Evolutionary conservation across 1,284 basidiomycete species (phyloP).

Genomic region (Trichosporon asahii): DNA sequence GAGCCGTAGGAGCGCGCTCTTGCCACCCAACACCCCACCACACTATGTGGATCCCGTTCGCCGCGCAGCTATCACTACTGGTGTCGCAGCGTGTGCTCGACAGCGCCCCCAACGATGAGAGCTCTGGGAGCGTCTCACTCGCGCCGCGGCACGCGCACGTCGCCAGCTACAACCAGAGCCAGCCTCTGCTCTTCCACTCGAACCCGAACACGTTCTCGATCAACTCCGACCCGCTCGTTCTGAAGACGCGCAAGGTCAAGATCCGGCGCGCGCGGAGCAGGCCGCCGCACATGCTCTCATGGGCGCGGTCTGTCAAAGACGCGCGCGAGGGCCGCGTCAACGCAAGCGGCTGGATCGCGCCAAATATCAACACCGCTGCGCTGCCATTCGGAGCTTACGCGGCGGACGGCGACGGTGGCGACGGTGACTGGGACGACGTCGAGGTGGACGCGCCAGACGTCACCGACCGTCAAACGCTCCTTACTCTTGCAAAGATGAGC

Average conservation of each 20-base stretch:
- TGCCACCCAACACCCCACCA: not conserved
- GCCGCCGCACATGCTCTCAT: slow-evolving; percentile 42
- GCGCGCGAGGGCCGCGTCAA: slow-evolving; percentile 20
- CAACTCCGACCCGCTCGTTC: slow-evolving; percentile 4
- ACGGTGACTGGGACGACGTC: slow-evolving; percentile 54
- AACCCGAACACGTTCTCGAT: not conserved
- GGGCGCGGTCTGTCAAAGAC: slow-evolving; percentile 31
- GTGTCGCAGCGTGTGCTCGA: slow-evolving; percentile 1
- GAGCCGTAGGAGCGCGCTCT: not conserved
- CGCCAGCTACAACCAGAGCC: not conserved
- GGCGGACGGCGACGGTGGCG: not conserved
- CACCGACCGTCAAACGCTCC: slow-evolving; percentile 69
- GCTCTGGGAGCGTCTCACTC: not conserved
- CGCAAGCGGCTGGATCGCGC: slow-evolving; percentile 19
- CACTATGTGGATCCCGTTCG: slow-evolving; percentile 6
- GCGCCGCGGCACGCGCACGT: slow-evolving; percentile 16
- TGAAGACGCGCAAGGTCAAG: slow-evolving; percentile 35
- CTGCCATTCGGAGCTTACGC: not conserved
- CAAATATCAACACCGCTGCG: not conserved
- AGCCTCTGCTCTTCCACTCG: slow-evolving; percentile 11
- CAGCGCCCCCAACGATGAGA: not conserved
- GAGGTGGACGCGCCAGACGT: slow-evolving; percentile 60
- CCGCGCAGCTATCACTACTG: slow-evolving; percentile 4
- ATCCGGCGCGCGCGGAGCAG: slow-evolving; percentile 40
- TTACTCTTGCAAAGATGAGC: slow-evolving; percentile 88